These are phyloP conservation scores for Candida awuae DNA, from an alignment of 805 yeast species.

Conservation along the genomic window DNA sequence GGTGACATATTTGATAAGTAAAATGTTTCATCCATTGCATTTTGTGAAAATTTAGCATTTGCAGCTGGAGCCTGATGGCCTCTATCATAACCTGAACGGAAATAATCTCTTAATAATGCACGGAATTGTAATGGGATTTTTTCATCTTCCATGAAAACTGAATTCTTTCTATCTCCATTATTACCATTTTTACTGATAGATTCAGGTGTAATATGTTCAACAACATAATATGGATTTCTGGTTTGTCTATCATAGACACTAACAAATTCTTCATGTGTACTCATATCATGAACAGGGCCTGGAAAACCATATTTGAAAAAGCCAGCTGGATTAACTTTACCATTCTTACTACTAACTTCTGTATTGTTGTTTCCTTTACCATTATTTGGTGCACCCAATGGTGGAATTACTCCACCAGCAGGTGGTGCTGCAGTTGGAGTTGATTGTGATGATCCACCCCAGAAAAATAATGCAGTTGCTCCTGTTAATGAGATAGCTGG, in stretches of 20 bases:
- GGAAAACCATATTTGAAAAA: constrained; percentile 93
- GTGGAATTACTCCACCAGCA: constrained; percentile 14
- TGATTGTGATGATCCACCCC: constrained; percentile 21
- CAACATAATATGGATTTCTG: constrained; percentile 76
- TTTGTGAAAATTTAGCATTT: constrained; percentile 82
- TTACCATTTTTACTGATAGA: constrained; percentile 44
- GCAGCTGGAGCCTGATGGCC: constrained; percentile 99
- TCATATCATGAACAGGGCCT: constrained; percentile 85
- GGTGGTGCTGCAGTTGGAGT: constrained; percentile 16
- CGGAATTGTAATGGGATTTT: constrained; percentile 68
- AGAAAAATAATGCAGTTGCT: constrained; percentile 23
- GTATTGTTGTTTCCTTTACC: constrained; percentile 10
- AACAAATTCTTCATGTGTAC: constrained; percentile 65
- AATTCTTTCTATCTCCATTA: constrained; percentile 66
- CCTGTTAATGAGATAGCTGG: constrained; percentile 20
- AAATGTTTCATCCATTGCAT: constrained; percentile 94
- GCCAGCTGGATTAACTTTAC: constrained; percentile 61
- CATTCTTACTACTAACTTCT: no score
- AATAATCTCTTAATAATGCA: constrained; percentile 73
- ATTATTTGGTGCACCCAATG: constrained; percentile 6
- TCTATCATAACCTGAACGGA: constrained; percentile 91
- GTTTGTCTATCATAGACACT: constrained; percentile 80
- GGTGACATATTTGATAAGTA: constrained; percentile 87
- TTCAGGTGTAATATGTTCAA: constrained; percentile 79
- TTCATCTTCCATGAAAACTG: constrained; percentile 85